Percentiles rank a stretch among this genome's conserved stretches.
Conservation (phyloP, 2,329 filamentous ascomycete genomes). For the Pseudogymnoascus pannorum region DNA sequence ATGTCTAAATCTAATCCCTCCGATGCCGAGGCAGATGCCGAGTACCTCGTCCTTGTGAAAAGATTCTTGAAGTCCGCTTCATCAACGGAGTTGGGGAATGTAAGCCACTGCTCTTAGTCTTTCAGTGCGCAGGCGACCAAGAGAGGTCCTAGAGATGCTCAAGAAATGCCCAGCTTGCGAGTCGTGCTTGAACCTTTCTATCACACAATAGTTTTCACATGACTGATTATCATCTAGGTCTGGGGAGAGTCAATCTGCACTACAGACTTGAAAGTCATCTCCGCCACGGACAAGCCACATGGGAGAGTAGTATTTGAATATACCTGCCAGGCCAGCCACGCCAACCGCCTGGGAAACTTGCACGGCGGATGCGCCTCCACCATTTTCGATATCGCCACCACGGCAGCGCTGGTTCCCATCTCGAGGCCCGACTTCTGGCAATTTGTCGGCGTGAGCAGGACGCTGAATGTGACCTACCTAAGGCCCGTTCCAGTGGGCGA, state of each 20-base stretch:
- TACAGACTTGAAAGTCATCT: slow-evolving; percentile 18
- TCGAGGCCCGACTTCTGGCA: slow-evolving; percentile 54
- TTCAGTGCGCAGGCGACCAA: not conserved
- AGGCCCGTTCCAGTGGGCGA: slow-evolving; percentile 53
- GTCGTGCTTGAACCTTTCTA: slow-evolving; percentile 5
- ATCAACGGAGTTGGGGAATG: not conserved
- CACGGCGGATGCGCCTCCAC: slow-evolving; percentile 59
- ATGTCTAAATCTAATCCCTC: not conserved
- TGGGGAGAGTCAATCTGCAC: slow-evolving; percentile 22
- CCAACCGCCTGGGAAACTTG: slow-evolving; percentile 47
- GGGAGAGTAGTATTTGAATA: slow-evolving; percentile 33
- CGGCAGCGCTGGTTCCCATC: slow-evolving; percentile 48
- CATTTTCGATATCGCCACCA: slow-evolving; percentile 61
- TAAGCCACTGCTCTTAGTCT: not conserved
- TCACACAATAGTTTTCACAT: not conserved
- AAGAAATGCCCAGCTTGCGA: not conserved
- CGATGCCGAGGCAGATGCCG: not conserved
- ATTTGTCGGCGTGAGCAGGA: slow-evolving; percentile 56
- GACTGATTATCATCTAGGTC: slow-evolving; percentile 17
- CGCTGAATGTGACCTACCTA: slow-evolving; percentile 60
- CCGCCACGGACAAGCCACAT: slow-evolving; percentile 20
- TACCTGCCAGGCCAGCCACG: slow-evolving; percentile 43
- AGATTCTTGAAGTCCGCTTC: not conserved
- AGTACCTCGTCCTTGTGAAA: not conserved
- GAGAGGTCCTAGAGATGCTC: too few relatives aligned